Percentiles rank a stretch among this genome's conserved stretches.
Evolutionary conservation across 805 yeast genomes (phyloP).

Genomic region (Hermanozyma aechmeae): DNA sequence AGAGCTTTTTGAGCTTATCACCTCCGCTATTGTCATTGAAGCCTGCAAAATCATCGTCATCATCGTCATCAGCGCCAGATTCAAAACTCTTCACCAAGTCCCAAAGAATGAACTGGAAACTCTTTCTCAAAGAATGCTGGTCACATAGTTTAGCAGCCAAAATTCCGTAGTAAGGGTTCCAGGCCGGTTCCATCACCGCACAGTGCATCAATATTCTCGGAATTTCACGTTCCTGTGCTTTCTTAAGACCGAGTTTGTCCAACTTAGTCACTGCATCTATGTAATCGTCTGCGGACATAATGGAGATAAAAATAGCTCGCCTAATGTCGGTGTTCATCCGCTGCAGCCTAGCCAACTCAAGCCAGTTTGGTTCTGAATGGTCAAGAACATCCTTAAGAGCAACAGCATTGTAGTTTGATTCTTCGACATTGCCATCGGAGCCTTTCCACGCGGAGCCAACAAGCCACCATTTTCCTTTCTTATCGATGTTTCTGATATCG

Average conservation of each 20-base stretch:
- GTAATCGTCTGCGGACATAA: slow-evolving; percentile 92
- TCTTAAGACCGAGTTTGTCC: slow-evolving; percentile 71
- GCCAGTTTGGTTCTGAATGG: slow-evolving; percentile 76
- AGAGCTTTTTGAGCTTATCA: slow-evolving; percentile 44
- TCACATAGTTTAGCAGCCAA: slow-evolving; percentile 72
- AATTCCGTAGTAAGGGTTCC: slow-evolving; percentile 84
- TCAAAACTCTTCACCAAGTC: slow-evolving; percentile 71
- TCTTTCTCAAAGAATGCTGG: slow-evolving; percentile 64
- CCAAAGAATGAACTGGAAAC: slow-evolving; percentile 88
- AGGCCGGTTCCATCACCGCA: slow-evolving; percentile 68
- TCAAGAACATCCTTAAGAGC: slow-evolving; percentile 56
- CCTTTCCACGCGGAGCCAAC: slow-evolving; percentile 98
- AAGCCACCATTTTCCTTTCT: slow-evolving; percentile 97
- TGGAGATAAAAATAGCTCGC: slow-evolving; percentile 85
- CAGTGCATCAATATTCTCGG: slow-evolving; percentile 83
- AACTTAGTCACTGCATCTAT: slow-evolving; percentile 78
- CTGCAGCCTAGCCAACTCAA: slow-evolving; percentile 73
- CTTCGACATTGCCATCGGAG: slow-evolving; percentile 14
- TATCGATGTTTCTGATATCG: slow-evolving; percentile 70
- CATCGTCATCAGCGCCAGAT: slow-evolving; percentile 22
- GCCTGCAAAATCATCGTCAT: slow-evolving; percentile 28
- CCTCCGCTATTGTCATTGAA: slow-evolving; percentile 40
- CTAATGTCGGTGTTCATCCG: slow-evolving; percentile 95
- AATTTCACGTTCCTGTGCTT: slow-evolving; percentile 76
- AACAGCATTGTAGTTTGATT: slow-evolving; percentile 18